phyloP scores from a whole-genome alignment of 192 early-diverging fungal species.

The Podochytrium sp. region DNA sequence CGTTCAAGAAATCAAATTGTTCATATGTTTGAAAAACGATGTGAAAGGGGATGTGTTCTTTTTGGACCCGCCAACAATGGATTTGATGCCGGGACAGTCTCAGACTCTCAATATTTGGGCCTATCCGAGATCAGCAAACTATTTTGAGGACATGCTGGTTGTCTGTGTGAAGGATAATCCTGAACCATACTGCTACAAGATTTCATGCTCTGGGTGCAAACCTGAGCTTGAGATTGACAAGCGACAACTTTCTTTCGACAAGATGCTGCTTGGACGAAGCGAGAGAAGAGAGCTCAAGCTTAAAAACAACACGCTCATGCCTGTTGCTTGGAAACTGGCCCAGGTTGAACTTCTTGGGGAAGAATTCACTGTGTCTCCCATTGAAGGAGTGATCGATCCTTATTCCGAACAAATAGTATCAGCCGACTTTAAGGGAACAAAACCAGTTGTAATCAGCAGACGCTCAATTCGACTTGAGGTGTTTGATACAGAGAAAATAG shows the following conservation, averaged over 20 bases:
- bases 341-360: slow-evolving; percentile 63
- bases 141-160: slow-evolving; percentile 58
- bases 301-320: slow-evolving; percentile 57
- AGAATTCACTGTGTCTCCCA: slow-evolving; percentile 57
- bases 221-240: slow-evolving; percentile 68
- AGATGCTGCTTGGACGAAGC: slow-evolving; percentile 57
- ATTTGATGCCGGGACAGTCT: slow-evolving; percentile 50
- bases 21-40: slow-evolving; percentile 53
- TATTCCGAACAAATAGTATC: slow-evolving; percentile 46
- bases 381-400: slow-evolving; percentile 56
- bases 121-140: slow-evolving; percentile 49
- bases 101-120: slow-evolving; percentile 53
- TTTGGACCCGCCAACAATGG: slow-evolving; percentile 58
- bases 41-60: slow-evolving; percentile 62
- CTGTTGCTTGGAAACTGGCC: slow-evolving; percentile 57
- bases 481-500: slow-evolving; percentile 56
- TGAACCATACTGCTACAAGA: slow-evolving; percentile 59
- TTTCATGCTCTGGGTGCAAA: slow-evolving; percentile 61
- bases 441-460: slow-evolving; percentile 56
- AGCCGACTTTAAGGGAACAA: slow-evolving; percentile 61
- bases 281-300: slow-evolving; percentile 59
- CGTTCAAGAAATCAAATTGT: slow-evolving; percentile 54
- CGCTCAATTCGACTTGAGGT: slow-evolving; percentile 57
- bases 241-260: slow-evolving; percentile 61
- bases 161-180: slow-evolving; percentile 70